These are phyloP conservation scores for Fusarium graminum DNA, from an alignment of 2,329 filamentous ascomycete species.

Conservation along the genomic window DNA sequence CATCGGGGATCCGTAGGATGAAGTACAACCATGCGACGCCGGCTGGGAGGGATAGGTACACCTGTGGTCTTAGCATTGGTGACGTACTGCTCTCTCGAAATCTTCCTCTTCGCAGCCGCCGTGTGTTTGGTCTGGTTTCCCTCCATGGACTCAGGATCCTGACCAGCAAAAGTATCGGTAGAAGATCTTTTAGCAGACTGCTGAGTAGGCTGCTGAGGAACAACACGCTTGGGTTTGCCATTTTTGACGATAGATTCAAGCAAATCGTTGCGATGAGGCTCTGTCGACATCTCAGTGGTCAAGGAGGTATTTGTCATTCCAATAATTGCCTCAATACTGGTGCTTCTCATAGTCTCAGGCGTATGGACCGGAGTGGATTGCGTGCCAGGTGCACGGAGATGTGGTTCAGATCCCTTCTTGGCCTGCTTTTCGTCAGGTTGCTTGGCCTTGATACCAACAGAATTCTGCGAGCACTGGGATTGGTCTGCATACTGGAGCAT, in stretches of 20 bases:
- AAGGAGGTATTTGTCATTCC: too few species aligned
- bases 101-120: background rate
- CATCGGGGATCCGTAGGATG: slow-evolving; percentile 1
- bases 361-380: too few species aligned
- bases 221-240: background rate
- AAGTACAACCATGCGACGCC: slow-evolving; percentile 8
- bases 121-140: background rate
- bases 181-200: background rate
- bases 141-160: background rate
- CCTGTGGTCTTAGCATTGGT: slow-evolving; percentile 4
- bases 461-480: background rate
- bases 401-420: background rate
- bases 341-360: too few species aligned
- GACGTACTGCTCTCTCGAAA: slow-evolving; percentile 4
- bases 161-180: background rate
- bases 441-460: background rate
- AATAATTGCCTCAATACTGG: too few species aligned
- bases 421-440: background rate
- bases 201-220: background rate
- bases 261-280: background rate
- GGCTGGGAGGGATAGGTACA: slow-evolving; percentile 5
- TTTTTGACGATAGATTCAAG: background rate
- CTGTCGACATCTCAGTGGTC: background rate
- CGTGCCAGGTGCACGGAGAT: background rate
- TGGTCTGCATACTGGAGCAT: background rate